phyloP scores from a whole-genome alignment of 805 yeast species.

The Wickerhamomyces canadensis region DNA sequence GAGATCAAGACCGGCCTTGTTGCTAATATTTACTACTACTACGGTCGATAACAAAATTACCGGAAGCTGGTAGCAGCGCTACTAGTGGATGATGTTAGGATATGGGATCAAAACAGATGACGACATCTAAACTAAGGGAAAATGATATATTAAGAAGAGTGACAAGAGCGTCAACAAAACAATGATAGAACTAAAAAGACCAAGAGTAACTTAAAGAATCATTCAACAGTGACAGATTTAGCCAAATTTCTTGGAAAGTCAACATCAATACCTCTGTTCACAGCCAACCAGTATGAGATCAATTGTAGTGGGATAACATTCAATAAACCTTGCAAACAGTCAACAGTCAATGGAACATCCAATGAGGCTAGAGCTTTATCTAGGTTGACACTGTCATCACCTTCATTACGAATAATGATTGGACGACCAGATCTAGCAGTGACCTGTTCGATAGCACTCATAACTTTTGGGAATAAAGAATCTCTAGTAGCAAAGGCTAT shows the following conservation, averaged over 20 bases:
- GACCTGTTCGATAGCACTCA: constrained; percentile 94
- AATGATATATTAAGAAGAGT: too few species aligned
- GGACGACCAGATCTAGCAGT: constrained; percentile 98
- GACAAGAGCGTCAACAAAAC: too few species aligned
- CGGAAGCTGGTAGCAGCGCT: too few species aligned
- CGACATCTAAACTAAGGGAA: too few species aligned
- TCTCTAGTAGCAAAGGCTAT: constrained; percentile 96
- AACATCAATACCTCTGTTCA: constrained; percentile 90
- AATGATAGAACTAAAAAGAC: neutral
- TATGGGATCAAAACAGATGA: too few species aligned
- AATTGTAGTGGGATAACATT: constrained; percentile 93
- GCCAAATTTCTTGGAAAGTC: constrained; percentile 99
- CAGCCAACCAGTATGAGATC: constrained; percentile 96
- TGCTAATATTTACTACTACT: too few species aligned
- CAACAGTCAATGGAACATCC: constrained; percentile 93
- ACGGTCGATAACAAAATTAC: too few species aligned
- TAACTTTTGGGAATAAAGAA: constrained; percentile 91
- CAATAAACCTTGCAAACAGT: constrained; percentile 93
- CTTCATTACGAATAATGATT: constrained; percentile 84
- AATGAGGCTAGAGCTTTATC: constrained; percentile 61
- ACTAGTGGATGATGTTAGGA: too few species aligned
- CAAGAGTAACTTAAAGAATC: constrained; percentile 20
- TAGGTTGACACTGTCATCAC: constrained; percentile 53
- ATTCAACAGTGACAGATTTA: constrained; percentile 96
- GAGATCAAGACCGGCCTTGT: too few species aligned